phyloP scores from a whole-genome alignment of 257 asterid genomes.

The Henckelia pumila region DNA sequence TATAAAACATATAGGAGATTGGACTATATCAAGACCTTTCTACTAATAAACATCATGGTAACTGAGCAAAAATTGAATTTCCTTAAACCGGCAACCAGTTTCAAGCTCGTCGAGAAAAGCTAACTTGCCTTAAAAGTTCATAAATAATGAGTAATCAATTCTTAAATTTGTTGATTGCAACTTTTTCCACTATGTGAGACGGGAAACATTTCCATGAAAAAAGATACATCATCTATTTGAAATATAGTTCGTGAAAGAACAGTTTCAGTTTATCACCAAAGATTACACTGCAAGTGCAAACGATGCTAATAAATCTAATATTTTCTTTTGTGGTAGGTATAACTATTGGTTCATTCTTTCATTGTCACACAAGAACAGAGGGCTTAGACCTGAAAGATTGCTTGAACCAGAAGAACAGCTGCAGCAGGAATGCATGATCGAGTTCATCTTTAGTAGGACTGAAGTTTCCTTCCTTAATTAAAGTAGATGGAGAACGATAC shows the following conservation, averaged over 20 bases:
- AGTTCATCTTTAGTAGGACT: constrained; percentile 72
- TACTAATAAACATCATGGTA: too few relatives aligned
- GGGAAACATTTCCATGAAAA: constrained; percentile 14
- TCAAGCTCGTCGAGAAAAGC: constrained; percentile 14
- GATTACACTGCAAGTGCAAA: constrained; percentile 19
- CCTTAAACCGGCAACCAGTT: constrained; percentile 14
- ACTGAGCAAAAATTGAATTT: too few relatives aligned
- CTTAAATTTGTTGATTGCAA: constrained; percentile 13
- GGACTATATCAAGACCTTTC: background rate
- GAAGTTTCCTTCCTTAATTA: constrained; percentile 71
- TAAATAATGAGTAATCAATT: constrained; percentile 13
- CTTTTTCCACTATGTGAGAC: background rate
- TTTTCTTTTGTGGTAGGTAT: constrained; percentile 15
- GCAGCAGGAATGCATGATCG: constrained; percentile 83
- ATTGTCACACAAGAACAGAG: constrained; percentile 16
- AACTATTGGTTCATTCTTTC: constrained; percentile 15
- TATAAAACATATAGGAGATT: background rate
- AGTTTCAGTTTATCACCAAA: background rate
- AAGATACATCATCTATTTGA: constrained; percentile 15
- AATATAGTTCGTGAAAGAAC: constrained; percentile 5
- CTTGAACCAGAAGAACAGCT: constrained; percentile 97
- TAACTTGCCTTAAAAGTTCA: constrained; percentile 9
- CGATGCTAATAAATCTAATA: constrained; percentile 6
- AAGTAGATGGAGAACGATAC: constrained; percentile 27
- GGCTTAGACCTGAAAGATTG: constrained; percentile 78